Percentiles rank a stretch among this genome's conserved stretches.
Conservation (phyloP, 768 basidiomycete genomes). For the Calocera viscosa region DNA sequence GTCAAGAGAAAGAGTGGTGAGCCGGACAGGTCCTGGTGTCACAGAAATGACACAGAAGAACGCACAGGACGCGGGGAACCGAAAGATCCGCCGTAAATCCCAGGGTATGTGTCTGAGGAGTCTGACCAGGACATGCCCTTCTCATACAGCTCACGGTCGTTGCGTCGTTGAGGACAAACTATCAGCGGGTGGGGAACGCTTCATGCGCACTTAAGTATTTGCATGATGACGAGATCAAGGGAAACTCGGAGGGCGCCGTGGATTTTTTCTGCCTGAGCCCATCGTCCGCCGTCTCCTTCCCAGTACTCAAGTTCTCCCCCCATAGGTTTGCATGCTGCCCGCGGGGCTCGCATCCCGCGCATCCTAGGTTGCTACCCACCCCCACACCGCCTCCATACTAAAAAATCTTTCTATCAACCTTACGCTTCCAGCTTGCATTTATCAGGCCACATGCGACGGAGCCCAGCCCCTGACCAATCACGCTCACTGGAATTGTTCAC, state of each 20-base stretch:
- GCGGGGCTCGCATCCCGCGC: background rate
- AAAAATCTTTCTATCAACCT: background rate
- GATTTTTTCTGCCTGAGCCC: background rate
- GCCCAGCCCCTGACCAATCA: background rate
- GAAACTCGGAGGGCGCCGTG: background rate
- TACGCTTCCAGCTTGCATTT: background rate
- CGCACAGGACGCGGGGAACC: background rate
- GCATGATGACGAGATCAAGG: background rate
- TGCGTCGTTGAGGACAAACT: background rate
- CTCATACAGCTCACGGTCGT: background rate
- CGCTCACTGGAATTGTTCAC: background rate
- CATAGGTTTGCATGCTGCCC: background rate
- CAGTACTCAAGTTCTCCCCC: background rate
- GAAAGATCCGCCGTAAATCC: background rate
- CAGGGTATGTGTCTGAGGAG: background rate
- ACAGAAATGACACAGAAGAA: background rate
- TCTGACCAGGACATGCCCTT: background rate
- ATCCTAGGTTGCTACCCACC: background rate
- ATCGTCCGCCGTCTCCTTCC: background rate
- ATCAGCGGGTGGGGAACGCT: background rate
- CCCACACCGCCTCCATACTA: background rate
- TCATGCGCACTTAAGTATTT: background rate
- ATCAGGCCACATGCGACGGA: background rate
- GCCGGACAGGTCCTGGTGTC: background rate
- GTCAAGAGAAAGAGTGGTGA: background rate